Conservation (phyloP, 352 stramenopile species). For the Globisporangium cederbergense region DNA sequence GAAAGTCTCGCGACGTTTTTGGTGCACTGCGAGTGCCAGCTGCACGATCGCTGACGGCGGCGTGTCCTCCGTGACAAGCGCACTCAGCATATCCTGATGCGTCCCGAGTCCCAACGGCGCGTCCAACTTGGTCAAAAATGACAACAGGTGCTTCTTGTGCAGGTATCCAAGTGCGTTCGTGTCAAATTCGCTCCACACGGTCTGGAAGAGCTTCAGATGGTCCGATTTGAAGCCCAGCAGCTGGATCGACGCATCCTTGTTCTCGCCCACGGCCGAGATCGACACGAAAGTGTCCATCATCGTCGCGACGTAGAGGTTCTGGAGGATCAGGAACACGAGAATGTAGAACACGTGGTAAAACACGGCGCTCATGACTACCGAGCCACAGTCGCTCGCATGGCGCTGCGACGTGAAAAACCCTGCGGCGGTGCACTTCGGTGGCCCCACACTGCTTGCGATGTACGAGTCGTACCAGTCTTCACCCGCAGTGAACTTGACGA, state of each 20-base stretch:
- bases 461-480: constrained; percentile 86
- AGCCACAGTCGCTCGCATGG: constrained; percentile 67
- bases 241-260: constrained; percentile 48
- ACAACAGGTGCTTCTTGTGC: constrained; percentile 62
- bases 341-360: constrained; percentile 85
- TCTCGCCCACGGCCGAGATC: constrained; percentile 56
- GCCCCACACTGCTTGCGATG: constrained; percentile 54
- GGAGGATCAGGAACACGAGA: constrained; percentile 71
- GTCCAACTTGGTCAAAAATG: constrained; percentile 48
- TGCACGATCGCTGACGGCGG: constrained; percentile 22
- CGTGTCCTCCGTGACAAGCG: constrained; percentile 34
- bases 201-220: constrained; percentile 63
- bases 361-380: constrained; percentile 47
- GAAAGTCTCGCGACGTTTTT: constrained; percentile 47
- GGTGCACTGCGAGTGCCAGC: constrained; percentile 35
- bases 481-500: constrained; percentile 80
- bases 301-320: constrained; percentile 79
- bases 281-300: constrained; percentile 84
- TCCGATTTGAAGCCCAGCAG: constrained; percentile 61
- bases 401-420: constrained; percentile 22
- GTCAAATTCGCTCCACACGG: constrained; percentile 76
- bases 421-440: constrained; percentile 55
- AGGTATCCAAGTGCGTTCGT: constrained; percentile 67
- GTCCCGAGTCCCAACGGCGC: constrained; percentile 54
- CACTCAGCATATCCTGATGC: constrained; percentile 32